Percentiles rank a stretch among this genome's conserved stretches.
Evolutionary conservation across 345 rosid species (phyloP).

Genomic region (Populus nigra): DNA sequence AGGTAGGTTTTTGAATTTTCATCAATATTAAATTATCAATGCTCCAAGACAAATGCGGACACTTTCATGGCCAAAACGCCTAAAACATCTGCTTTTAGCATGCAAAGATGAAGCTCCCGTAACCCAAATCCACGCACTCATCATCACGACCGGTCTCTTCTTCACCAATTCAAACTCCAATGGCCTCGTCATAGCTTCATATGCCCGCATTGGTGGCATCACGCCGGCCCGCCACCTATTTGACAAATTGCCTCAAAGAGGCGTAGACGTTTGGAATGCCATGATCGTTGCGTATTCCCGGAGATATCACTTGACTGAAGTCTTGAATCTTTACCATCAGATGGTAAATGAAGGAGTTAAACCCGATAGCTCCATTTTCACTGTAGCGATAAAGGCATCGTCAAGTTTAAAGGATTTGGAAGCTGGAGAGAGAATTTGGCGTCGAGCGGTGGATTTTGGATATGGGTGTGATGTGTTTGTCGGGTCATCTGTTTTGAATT

Average conservation of each 20-base stretch:
- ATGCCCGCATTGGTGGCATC: constrained; percentile 34
- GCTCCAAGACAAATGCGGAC: not conserved
- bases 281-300: constrained; percentile 58
- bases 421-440: constrained; percentile 54
- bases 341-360: constrained; percentile 48
- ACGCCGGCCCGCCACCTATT: constrained; percentile 51
- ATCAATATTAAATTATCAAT: too few species aligned
- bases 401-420: constrained; percentile 40
- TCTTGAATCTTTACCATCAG: constrained; percentile 45
- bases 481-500: constrained; percentile 67
- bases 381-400: constrained; percentile 68
- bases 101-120: constrained; percentile 33
- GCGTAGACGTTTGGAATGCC: constrained; percentile 51
- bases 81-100: constrained; percentile 41
- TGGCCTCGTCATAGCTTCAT: constrained; percentile 33
- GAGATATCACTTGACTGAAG: constrained; percentile 35
- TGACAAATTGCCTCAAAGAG: constrained; percentile 51
- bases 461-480: constrained; percentile 64
- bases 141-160: constrained; percentile 35
- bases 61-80: constrained; percentile 38
- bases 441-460: constrained; percentile 51
- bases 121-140: constrained; percentile 44
- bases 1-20: too few species aligned
- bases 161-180: constrained; percentile 23
- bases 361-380: constrained; percentile 77